phyloP scores from a whole-genome alignment of 2,329 filamentous ascomycete genomes.

The Ophiosphaerella narmari region DNA sequence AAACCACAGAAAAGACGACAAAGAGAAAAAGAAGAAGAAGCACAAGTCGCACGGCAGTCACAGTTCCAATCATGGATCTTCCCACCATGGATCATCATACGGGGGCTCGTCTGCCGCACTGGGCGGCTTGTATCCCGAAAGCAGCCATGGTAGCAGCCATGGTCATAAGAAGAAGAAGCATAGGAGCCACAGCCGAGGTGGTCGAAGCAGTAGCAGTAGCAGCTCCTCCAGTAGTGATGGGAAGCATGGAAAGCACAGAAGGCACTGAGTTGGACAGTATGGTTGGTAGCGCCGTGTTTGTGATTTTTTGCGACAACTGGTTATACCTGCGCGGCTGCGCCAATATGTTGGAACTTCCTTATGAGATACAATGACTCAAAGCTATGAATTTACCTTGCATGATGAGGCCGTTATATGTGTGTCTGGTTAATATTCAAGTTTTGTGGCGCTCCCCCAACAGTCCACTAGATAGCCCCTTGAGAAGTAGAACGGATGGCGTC shows the following conservation, averaged over 20 bases:
- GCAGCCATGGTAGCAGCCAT: conserved; percentile 5
- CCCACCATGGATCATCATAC: conserved; percentile 30
- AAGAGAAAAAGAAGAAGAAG: conserved; percentile 44
- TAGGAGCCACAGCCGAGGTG: conserved; percentile 38
- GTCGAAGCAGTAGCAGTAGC: conserved; percentile 36
- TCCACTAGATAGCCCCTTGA: too few relatives aligned
- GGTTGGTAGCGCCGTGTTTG: neutral
- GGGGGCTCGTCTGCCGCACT: conserved; percentile 40
- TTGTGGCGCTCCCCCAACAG: too few relatives aligned
- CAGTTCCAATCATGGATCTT: conserved; percentile 30
- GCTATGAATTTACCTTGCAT: too few relatives aligned
- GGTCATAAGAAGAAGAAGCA: conserved; percentile 38
- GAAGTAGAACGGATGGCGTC: too few relatives aligned
- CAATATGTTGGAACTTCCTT: too few relatives aligned
- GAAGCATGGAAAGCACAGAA: too few relatives aligned
- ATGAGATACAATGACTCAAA: too few relatives aligned
- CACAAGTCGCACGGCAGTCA: conserved; percentile 39
- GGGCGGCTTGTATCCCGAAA: conserved; percentile 41
- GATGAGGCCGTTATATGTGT: too few relatives aligned
- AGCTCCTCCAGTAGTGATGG: conserved; percentile 40
- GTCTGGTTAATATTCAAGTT: too few relatives aligned
- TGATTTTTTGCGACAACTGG: neutral
- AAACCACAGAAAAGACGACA: conserved; percentile 30
- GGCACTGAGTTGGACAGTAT: neutral
- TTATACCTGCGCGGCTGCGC: neutral